Percentiles rank a stretch among this genome's conserved stretches.
Evolutionary conservation across 306 rosid genomes (phyloP).

Genomic region (Sphenostylis stenocarpa): DNA sequence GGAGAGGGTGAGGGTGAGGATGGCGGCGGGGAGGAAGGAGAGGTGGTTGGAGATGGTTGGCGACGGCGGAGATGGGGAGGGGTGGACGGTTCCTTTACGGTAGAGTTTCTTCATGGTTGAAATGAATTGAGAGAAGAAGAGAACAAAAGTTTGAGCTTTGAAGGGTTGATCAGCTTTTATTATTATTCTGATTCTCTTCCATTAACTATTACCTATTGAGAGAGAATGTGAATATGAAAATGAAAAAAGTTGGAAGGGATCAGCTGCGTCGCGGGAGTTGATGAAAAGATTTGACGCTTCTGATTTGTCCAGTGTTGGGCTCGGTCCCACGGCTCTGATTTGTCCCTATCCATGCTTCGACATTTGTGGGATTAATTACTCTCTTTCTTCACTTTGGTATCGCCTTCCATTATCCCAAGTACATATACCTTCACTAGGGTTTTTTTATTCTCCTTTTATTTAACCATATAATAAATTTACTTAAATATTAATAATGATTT

Average conservation of each 20-base stretch:
- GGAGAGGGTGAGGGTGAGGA: slow-evolving; percentile 65
- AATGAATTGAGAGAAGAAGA: too few relatives aligned
- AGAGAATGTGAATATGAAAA: background rate
- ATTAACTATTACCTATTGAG: background rate
- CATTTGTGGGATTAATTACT: background rate
- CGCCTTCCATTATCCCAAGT: background rate
- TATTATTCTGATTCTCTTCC: slow-evolving; percentile 32
- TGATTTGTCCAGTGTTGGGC: background rate
- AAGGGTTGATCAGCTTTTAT: background rate
- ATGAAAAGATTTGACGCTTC: background rate
- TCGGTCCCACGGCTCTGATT: slow-evolving; percentile 31
- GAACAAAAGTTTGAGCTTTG: background rate
- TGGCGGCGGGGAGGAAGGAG: slow-evolving; percentile 74
- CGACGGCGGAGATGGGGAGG: slow-evolving; percentile 88
- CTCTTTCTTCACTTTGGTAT: background rate
- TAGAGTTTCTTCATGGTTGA: slow-evolving; percentile 75
- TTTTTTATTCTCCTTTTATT: too few relatives aligned
- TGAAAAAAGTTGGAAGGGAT: background rate
- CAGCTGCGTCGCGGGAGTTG: slow-evolving; percentile 24
- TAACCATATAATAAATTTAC: too few relatives aligned
- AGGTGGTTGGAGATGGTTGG: slow-evolving; percentile 71
- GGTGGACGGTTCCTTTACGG: slow-evolving; percentile 82
- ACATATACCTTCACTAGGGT: background rate
- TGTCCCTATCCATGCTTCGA: slow-evolving; percentile 14
- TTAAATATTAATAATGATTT: too few relatives aligned